phyloP scores from a whole-genome alignment of 805 yeast genomes.

The Sungouiella blattae region DNA sequence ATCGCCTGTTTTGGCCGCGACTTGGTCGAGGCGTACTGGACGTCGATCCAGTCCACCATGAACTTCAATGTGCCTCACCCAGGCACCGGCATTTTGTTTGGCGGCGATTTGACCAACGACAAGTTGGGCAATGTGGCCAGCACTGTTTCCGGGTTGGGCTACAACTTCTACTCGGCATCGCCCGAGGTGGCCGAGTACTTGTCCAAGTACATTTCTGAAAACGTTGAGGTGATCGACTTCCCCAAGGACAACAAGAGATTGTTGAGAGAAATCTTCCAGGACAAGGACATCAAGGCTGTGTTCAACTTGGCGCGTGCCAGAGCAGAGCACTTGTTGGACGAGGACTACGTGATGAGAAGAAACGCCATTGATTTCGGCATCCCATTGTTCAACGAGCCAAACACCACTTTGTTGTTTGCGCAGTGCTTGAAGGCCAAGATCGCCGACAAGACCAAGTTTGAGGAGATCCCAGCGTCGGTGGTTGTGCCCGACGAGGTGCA shows the following conservation, averaged over 20 bases:
- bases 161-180: slow-evolving; percentile 76
- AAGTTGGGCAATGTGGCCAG: slow-evolving; percentile 72
- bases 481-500: slow-evolving; percentile 79
- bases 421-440: slow-evolving; percentile 73
- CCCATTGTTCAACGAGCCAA: slow-evolving; percentile 95
- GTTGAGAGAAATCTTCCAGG: slow-evolving; percentile 88
- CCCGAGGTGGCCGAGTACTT: slow-evolving; percentile 70
- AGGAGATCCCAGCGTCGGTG: slow-evolving; percentile 37
- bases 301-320: slow-evolving; percentile 88
- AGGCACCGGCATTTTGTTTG: slow-evolving; percentile 84
- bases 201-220: slow-evolving; percentile 41
- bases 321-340: slow-evolving; percentile 80
- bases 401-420: slow-evolving; percentile 85
- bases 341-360: slow-evolving; percentile 97
- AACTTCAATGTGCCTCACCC: slow-evolving; percentile 93
- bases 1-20: slow-evolving; percentile 94
- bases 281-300: slow-evolving; percentile 79
- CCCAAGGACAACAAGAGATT: slow-evolving; percentile 92
- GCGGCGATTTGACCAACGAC: slow-evolving; percentile 82
- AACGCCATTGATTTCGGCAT: slow-evolving; percentile 97
- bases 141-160: slow-evolving; percentile 69
- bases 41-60: slow-evolving; percentile 95
- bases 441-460: slow-evolving; percentile 50
- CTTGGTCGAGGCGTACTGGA: slow-evolving; percentile 92
- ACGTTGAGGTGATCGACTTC: slow-evolving; percentile 72